Conservation (phyloP, 495 filamentous ascomycete species). For the Jackrogersella multiformis region DNA sequence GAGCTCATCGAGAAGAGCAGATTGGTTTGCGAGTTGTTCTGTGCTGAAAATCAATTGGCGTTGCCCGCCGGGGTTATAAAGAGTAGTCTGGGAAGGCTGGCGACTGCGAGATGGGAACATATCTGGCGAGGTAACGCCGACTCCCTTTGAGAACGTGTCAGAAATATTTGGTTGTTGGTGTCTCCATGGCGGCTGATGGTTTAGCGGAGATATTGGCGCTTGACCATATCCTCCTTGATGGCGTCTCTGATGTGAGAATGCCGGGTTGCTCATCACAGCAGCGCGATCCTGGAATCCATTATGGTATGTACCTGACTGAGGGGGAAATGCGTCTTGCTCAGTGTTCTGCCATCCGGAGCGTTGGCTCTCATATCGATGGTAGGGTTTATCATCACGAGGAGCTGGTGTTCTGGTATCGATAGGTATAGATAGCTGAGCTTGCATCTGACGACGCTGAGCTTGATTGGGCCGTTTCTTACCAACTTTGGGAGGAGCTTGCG, state of each 20-base stretch:
- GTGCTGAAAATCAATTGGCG: slow-evolving; percentile 30
- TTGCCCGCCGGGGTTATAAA: slow-evolving; percentile 30
- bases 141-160: slow-evolving; percentile 25
- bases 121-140: slow-evolving; percentile 31
- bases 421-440: slow-evolving; percentile 60
- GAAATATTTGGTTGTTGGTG: slow-evolving; percentile 16
- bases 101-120: slow-evolving; percentile 34
- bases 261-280: background rate
- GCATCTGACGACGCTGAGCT: slow-evolving; percentile 64
- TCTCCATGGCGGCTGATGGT: slow-evolving; percentile 31
- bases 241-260: slow-evolving; percentile 15
- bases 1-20: slow-evolving; percentile 56
- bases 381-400: slow-evolving; percentile 32
- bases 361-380: slow-evolving; percentile 40
- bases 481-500: slow-evolving; percentile 31
- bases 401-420: slow-evolving; percentile 53
- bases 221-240: slow-evolving; percentile 14
- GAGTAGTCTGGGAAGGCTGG: slow-evolving; percentile 22
- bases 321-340: slow-evolving; percentile 4
- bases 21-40: slow-evolving; percentile 56
- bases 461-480: slow-evolving; percentile 62
- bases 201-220: slow-evolving; percentile 8
- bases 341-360: slow-evolving; percentile 23
- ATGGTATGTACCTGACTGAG: slow-evolving; percentile 9
- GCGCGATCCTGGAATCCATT: slow-evolving; percentile 9